Evolutionary conservation across 2,329 filamentous ascomycete species (phyloP).

Genomic region (Aureobasidium sp.): DNA sequence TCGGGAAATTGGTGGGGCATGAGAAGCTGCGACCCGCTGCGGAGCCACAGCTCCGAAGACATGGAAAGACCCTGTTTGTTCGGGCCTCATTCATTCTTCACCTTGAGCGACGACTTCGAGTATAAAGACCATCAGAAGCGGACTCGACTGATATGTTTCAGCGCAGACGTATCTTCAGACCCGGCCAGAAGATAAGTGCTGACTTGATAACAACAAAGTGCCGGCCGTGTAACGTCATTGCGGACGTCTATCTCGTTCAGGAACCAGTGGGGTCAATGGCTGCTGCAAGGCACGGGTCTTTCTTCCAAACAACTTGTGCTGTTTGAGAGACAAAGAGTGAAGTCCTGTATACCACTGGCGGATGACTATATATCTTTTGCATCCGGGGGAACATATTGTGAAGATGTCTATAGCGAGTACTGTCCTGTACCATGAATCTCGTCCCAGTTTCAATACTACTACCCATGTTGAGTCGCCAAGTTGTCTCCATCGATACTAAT

Average conservation of each 20-base stretch:
- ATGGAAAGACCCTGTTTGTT: background rate
- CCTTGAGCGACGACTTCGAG: background rate
- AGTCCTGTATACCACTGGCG: background rate
- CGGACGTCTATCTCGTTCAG: background rate
- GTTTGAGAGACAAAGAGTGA: background rate
- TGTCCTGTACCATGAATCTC: no score
- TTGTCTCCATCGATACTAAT: no score
- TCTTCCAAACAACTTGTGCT: background rate
- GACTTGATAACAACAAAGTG: background rate
- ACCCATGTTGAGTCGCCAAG: no score
- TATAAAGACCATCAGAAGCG: background rate
- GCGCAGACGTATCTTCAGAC: background rate
- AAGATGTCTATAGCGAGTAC: no score
- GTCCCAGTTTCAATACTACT: no score
- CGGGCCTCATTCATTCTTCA: background rate
- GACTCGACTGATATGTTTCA: background rate
- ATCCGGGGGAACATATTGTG: no score
- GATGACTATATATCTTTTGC: no score
- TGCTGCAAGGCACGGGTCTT: background rate
- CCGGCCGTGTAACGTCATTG: background rate
- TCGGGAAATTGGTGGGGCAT: slow-evolving; percentile 7
- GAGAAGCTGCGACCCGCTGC: slow-evolving; percentile 8
- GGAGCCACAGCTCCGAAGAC: background rate
- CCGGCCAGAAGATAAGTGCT: background rate
- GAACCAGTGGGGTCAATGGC: background rate